Percentiles rank a stretch among this genome's conserved stretches.
These are phyloP conservation scores for Amanita pallidorosea DNA, from an alignment of 768 basidiomycete genomes.

Conservation along the genomic window DNA sequence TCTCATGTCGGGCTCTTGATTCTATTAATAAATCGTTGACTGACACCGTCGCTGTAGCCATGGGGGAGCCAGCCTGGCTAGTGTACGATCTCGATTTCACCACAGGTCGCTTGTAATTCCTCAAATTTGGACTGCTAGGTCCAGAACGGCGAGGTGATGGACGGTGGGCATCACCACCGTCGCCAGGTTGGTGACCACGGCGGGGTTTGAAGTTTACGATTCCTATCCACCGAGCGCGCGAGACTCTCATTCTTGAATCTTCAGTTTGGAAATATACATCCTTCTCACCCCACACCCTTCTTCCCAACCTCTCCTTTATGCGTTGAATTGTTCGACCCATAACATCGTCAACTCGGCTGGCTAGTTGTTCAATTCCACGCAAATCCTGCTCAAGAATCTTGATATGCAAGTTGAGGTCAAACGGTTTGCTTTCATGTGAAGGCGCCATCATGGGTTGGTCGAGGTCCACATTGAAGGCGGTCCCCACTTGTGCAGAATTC, in stretches of 20 bases:
- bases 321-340: conserved; percentile 46
- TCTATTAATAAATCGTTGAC: background rate
- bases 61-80: background rate
- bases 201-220: conserved; percentile 37
- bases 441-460: conserved; percentile 7
- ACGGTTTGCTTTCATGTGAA: conserved; percentile 19
- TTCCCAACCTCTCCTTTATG: conserved; percentile 65
- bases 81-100: background rate
- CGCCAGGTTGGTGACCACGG: conserved; percentile 1
- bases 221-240: conserved; percentile 35
- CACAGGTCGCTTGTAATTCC: background rate
- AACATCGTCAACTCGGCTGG: conserved; percentile 26
- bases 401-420: conserved; percentile 49
- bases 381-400: conserved; percentile 44
- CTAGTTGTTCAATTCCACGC: conserved; percentile 34
- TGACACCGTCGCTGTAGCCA: background rate
- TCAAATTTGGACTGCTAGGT: background rate
- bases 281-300: conserved; percentile 59
- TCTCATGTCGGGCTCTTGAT: background rate
- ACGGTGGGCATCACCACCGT: background rate
- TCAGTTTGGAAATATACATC: conserved; percentile 38
- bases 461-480: conserved; percentile 27
- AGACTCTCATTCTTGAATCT: conserved; percentile 20
- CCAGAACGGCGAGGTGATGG: background rate
- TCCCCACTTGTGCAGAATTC: conserved; percentile 3